Conservation (phyloP, 768 basidiomycete species). For the Boletus edulis region DNA sequence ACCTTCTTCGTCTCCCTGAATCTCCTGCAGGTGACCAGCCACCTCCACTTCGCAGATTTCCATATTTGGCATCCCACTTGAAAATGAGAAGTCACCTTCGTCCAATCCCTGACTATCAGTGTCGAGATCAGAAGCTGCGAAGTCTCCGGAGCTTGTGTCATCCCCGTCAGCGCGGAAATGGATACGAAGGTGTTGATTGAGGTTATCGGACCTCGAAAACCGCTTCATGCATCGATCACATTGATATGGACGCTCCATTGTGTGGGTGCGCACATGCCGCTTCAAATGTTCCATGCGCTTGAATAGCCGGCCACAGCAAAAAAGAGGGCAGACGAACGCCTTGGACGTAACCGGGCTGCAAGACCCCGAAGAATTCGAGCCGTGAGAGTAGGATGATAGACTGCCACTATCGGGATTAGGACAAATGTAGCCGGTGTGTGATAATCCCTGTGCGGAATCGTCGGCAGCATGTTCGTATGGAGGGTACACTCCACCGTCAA, state of each 20-base stretch:
- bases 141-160: constrained; percentile 26
- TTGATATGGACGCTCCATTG: constrained; percentile 80
- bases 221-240: constrained; percentile 75
- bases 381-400: constrained; percentile 21
- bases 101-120: constrained; percentile 36
- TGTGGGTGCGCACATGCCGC: constrained; percentile 85
- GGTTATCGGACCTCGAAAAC: constrained; percentile 87
- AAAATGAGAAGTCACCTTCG: constrained; percentile 31
- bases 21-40: constrained; percentile 51
- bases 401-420: constrained; percentile 12
- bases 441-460: constrained; percentile 16
- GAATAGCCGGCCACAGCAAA: constrained; percentile 82
- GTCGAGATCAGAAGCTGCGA: constrained; percentile 26
- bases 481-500: constrained; percentile 18
- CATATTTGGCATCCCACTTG: constrained; percentile 41
- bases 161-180: constrained; percentile 45
- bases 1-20: constrained; percentile 58
- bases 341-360: constrained; percentile 43
- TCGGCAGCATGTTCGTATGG: constrained; percentile 20
- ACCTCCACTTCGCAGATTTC: constrained; percentile 63
- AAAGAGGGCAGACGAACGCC: constrained; percentile 79
- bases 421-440: constrained; percentile 14
- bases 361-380: constrained; percentile 20
- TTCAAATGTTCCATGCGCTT: constrained; percentile 92
- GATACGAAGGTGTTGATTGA: constrained; percentile 83